Evolutionary conservation across 441 rosid species (phyloP).

Genomic region (Syzygium syzygioides): DNA sequence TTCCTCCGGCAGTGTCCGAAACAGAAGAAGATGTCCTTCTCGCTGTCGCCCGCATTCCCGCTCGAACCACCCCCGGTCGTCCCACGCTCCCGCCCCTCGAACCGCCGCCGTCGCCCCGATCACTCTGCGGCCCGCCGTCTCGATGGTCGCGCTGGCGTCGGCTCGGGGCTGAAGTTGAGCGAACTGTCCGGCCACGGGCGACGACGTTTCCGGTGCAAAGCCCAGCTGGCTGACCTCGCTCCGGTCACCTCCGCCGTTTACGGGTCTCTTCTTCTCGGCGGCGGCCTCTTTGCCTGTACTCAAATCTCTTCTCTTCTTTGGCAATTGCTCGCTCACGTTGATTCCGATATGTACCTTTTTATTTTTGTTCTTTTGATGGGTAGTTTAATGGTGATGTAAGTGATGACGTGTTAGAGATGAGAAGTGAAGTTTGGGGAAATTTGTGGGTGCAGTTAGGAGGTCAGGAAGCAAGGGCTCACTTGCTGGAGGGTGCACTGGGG

Average conservation of each 20-base stretch:
- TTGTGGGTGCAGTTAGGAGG: slow-evolving; percentile 35
- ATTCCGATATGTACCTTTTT: background rate
- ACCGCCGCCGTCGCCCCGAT: background rate
- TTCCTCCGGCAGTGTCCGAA: background rate
- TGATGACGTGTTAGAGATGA: background rate
- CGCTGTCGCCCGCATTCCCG: background rate
- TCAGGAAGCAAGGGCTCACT: slow-evolving; percentile 82
- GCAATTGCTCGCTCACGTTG: background rate
- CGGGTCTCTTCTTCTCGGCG: slow-evolving; percentile 60
- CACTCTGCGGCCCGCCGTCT: background rate
- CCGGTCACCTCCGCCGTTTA: slow-evolving; percentile 59
- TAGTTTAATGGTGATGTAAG: background rate
- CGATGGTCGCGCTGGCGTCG: background rate
- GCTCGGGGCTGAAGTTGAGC: slow-evolving; percentile 13
- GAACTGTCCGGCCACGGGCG: background rate
- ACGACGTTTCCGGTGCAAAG: slow-evolving; percentile 35
- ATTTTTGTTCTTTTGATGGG: background rate
- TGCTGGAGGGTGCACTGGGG: slow-evolving; percentile 73
- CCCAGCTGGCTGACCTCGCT: slow-evolving; percentile 56
- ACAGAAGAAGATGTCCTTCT: background rate
- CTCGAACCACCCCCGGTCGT: background rate
- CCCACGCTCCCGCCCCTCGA: background rate
- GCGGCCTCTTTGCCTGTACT: slow-evolving; percentile 79
- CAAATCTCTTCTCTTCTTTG: background rate
- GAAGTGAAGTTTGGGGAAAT: background rate